Base-by-base conservation (phyloP, 805 yeast species). In the Yarrowia hollandica region DNA sequence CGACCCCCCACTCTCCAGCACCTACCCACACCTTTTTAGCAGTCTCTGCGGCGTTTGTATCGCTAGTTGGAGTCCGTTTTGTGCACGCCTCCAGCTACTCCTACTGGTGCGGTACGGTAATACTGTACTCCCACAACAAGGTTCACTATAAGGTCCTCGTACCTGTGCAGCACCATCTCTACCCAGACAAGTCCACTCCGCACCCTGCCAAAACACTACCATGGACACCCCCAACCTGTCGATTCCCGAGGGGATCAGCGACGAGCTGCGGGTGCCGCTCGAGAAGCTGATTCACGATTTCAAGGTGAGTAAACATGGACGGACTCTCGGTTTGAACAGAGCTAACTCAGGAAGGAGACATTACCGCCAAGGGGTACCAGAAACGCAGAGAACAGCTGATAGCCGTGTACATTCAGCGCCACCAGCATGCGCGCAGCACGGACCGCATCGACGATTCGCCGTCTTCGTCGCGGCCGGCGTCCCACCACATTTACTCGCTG, bases 281-380 rank as follows among this genome's bases (percentile, higher is more conserved):
- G 44, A 52, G 26, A 35, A 35, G 58, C 58, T 52, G 21, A 37
- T 35, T 14, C 42, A 35, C 21, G 58, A 52, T 19, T 52, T 35
- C 44, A 16, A 14, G 15, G 55, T 48, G 55, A 48, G 55, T 48
- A 33, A n/a, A 5, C 34, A 3, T 11, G 11, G 7, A 5, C 44
- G 9, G 5, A 14, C 21, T 15, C 23, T 15, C 22, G 6, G 9
- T 6, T 4, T 18, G 19, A 8, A 2, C 25, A 10, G 5, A 48
- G n/a, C 59, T 30, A 25, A 18, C 35, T 12, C 38, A 74, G 63
- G 90, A 86, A 31, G 92, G 90, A 1, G 84, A 84, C 60, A 73
- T 87, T 60, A 86, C 94, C 0, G 84, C 79, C 46, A 87, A 86
- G 67, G 92, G 94, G 1, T 87, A 84, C 67, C 74, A 76, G 39